Conservation (phyloP, 257 asterid species). For the Fraxinus excelsior region DNA sequence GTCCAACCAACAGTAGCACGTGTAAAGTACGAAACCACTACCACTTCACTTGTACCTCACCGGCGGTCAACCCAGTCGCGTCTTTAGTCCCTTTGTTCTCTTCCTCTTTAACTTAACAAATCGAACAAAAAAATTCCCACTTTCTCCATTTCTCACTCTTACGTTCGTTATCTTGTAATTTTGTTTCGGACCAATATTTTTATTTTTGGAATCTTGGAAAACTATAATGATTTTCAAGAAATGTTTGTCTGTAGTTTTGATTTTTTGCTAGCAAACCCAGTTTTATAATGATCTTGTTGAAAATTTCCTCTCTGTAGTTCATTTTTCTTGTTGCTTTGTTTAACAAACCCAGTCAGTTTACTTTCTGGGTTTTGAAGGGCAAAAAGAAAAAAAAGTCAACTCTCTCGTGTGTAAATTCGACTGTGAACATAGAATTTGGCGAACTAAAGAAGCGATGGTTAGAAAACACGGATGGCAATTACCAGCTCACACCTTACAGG, state of each 20-base stretch:
- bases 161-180: neutral
- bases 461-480: conserved; percentile 99
- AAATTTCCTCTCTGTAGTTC: neutral
- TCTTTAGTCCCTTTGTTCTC: neutral
- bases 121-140: neutral
- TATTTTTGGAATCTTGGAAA: neutral
- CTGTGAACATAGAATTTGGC: conserved; percentile 18
- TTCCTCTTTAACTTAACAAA: neutral
- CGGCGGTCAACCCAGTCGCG: neutral
- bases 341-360: conserved; percentile 34
- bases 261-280: neutral
- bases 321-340: neutral
- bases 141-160: neutral
- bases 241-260: neutral
- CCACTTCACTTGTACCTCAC: neutral
- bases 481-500: conserved; percentile 99
- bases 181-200: neutral
- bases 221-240: neutral
- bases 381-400: neutral
- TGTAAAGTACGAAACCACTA: conserved; percentile 1
- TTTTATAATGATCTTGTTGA: neutral
- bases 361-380: conserved; percentile 33
- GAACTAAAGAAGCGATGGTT: conserved; percentile 65
- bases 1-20: neutral
- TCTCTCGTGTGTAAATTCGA: conserved; percentile 19